Conservation (phyloP, 768 basidiomycete genomes). For the Tremella mesenterica region DNA sequence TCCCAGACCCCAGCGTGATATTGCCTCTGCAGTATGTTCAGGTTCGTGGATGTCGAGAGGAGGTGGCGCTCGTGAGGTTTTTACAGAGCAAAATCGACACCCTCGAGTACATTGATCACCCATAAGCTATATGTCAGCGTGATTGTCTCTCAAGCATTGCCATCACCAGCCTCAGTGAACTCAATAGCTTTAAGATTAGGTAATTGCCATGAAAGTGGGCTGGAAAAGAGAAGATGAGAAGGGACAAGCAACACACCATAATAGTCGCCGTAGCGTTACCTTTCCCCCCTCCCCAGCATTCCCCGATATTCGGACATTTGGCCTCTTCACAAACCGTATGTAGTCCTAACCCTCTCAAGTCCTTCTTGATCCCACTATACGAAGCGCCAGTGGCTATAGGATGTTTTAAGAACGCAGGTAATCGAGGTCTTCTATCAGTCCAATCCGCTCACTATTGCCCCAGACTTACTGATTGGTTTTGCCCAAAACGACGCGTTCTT, state of each 20-base stretch:
- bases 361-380: conserved; percentile 87
- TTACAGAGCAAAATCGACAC: conserved; percentile 94
- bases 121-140: conserved; percentile 62
- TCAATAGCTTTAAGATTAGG: too few species aligned
- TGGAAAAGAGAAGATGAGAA: too few species aligned
- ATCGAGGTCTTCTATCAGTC: conserved; percentile 56
- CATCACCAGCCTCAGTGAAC: too few species aligned
- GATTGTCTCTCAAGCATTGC: neutral
- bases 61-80: conserved; percentile 77
- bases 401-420: conserved; percentile 82
- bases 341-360: conserved; percentile 77
- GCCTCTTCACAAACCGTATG: conserved; percentile 99
- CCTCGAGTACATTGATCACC: conserved; percentile 98
- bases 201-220: too few species aligned
- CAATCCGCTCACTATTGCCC: too few species aligned
- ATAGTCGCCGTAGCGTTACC: conserved; percentile 92
- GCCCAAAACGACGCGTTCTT: conserved; percentile 35
- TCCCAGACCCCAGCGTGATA: conserved; percentile 92
- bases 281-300: conserved; percentile 89
- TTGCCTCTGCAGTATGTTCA: conserved; percentile 95
- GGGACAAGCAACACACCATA: conserved; percentile 58
- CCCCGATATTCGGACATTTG: conserved; percentile 97
- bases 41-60: conserved; percentile 94
- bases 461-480: conserved; percentile 40
- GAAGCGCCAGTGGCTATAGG: conserved; percentile 81